Evolutionary conservation across 2,329 filamentous ascomycete species (phyloP).

Genomic region (Hysterium pulicare): DNA sequence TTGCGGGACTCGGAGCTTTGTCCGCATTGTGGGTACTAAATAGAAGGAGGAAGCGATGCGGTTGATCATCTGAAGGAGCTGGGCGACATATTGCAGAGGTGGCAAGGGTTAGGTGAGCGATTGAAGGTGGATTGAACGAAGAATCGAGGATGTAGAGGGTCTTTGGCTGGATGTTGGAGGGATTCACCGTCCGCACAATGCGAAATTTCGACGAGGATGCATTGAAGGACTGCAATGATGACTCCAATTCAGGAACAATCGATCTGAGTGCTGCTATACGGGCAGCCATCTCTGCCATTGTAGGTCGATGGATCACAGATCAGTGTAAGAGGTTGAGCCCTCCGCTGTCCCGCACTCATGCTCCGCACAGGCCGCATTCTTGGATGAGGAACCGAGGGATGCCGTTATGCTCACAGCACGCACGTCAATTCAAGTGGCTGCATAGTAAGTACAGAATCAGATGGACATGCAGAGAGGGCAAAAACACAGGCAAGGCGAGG

Average conservation of each 20-base stretch:
- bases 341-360: too few species aligned
- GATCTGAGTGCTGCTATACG: conserved; percentile 24
- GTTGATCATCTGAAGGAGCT: conserved; percentile 27
- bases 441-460: too few species aligned
- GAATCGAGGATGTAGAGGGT: conserved; percentile 63
- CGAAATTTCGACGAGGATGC: conserved; percentile 32
- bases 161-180: conserved; percentile 22
- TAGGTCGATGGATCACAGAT: not conserved
- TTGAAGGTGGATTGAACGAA: conserved; percentile 63
- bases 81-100: conserved; percentile 49
- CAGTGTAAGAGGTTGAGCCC: too few species aligned
- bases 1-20: conserved; percentile 63
- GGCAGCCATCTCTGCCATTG: conserved; percentile 25
- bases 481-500: too few species aligned
- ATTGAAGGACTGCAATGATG: conserved; percentile 29
- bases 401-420: too few species aligned
- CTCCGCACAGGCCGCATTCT: too few species aligned
- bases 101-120: conserved; percentile 56
- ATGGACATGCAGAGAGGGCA: too few species aligned
- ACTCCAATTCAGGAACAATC: conserved; percentile 31
- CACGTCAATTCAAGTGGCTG: too few species aligned
- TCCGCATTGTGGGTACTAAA: conserved; percentile 65
- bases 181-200: conserved; percentile 34
- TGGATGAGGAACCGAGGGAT: too few species aligned
- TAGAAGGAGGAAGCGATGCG: conserved; percentile 53